phyloP scores from a whole-genome alignment of 2,329 filamentous ascomycete genomes.

The Drechslerella stenobrocha region DNA sequence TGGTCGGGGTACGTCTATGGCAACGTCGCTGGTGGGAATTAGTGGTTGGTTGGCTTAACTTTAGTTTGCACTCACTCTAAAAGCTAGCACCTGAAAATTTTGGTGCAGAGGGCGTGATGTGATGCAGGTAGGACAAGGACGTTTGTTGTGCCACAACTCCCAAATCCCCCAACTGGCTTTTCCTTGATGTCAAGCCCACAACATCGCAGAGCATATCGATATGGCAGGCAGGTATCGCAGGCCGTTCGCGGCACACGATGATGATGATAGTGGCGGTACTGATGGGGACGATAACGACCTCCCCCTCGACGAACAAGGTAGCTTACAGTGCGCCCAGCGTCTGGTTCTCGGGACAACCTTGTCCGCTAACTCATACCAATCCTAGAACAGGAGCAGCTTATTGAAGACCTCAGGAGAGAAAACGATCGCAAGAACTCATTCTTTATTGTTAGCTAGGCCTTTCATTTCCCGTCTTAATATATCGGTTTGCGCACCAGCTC shows the following conservation, averaged over 20 bases:
- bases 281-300: constrained; percentile 15
- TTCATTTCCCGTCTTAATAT: not conserved
- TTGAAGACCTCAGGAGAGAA: constrained; percentile 34
- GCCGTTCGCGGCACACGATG: constrained; percentile 9
- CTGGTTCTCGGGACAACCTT: not conserved
- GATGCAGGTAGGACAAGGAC: no score
- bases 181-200: not conserved
- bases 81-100: no score
- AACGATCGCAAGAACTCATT: constrained; percentile 46
- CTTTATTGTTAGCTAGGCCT: constrained; percentile 29
- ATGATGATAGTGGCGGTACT: constrained; percentile 9
- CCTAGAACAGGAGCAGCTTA: constrained; percentile 42
- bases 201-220: not conserved
- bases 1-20: no score
- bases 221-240: constrained; percentile 32
- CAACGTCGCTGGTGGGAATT: no score
- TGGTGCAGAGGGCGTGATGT: no score
- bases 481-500: not conserved
- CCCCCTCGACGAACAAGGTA: constrained; percentile 45
- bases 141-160: not conserved
- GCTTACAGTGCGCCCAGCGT: not conserved
- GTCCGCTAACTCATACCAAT: constrained; percentile 3
- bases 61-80: not conserved
- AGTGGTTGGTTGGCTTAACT: not conserved
- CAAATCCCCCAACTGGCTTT: not conserved